Base-by-base conservation (phyloP, 495 filamentous ascomycete species). In the Hyaloscypha hepaticicola region DNA sequence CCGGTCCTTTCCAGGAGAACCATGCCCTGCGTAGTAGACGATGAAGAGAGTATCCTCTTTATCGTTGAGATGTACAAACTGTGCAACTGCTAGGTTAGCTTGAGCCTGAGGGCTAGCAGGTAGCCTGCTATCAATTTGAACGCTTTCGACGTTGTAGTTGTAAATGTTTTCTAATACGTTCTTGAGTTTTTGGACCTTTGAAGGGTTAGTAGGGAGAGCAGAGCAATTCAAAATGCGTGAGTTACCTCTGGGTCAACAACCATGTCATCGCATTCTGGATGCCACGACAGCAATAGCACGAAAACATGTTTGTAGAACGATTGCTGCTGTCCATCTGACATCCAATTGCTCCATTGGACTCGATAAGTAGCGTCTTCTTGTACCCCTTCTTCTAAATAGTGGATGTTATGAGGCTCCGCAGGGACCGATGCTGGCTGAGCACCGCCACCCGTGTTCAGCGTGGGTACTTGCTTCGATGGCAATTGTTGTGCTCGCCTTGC, bases 241-340 rank as follows among this genome's bases (percentile, higher is more conserved):
- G 14, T 51, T 63, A 67, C 65, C 41, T 67, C 65, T 2, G 3
- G 31, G 9, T 45, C 60, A 22, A 58, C 55, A 4, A 9, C 24
- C 58, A 67, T 24, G 31, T 67, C 65, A 67, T 67, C 59, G 41
- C 50, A 50, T 34, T 58, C 65, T 9, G 51, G 65, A 31, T 58
- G 52, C 65, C 65, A 67, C 4, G 59, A 62, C 11, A 62, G 57
- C 34, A 63, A 38, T 27, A 67, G 45, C n/a, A 58, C 65, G 58
- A 69, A 48, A 69, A 71, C 26, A 28, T 48, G 12, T 67, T 72
- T 41, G 68, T 71, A 34, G 51, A 61, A 26, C 41, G 55, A 8
- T 55, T 63, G 45, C 55, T 62, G 51, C 27, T 62, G 45, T 3
- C 28, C 50, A 56, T 56, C 52, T 14, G 61, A 63, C 61, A 63